Conservation (phyloP, 2,329 filamentous ascomycete genomes). For the Phialocephala sp. region DNA sequence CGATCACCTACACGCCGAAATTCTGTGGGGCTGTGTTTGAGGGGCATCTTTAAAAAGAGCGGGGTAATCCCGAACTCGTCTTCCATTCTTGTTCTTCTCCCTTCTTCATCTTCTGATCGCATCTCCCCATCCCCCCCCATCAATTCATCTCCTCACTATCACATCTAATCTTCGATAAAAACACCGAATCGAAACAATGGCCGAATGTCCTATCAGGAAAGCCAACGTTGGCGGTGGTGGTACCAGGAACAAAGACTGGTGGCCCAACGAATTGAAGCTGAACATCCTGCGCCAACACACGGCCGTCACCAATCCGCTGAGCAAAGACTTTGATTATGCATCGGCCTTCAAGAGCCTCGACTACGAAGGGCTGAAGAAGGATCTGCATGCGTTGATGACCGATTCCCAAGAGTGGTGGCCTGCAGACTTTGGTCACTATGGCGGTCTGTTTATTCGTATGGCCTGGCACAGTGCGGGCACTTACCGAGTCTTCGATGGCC, state of each 20-base stretch:
- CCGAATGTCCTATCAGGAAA: slow-evolving; percentile 34
- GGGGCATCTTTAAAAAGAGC: no score
- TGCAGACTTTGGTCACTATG: slow-evolving; percentile 82
- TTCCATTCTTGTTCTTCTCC: no score
- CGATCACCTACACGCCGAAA: no score
- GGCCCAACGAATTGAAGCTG: slow-evolving; percentile 71
- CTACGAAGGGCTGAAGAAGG: slow-evolving; percentile 75
- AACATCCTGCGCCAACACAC: slow-evolving; percentile 78
- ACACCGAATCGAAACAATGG: background rate
- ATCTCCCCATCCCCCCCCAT: no score
- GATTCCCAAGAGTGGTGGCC: slow-evolving; percentile 84
- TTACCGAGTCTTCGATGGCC: slow-evolving; percentile 76
- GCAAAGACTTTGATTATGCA: slow-evolving; percentile 72
- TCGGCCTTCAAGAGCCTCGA: slow-evolving; percentile 75
- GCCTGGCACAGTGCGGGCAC: slow-evolving; percentile 83
- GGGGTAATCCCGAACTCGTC: no score
- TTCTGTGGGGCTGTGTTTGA: no score
- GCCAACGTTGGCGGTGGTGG: slow-evolving; percentile 58
- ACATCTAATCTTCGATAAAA: background rate
- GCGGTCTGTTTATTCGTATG: slow-evolving; percentile 80
- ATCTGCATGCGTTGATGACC: slow-evolving; percentile 73
- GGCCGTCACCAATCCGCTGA: slow-evolving; percentile 64
- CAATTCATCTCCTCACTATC: no score
- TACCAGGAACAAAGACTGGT: slow-evolving; percentile 74
- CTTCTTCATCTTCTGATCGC: no score